A percentile compares a stretch with the other conserved stretches of the same genome.
phyloP scores from a whole-genome alignment of 108 stramenopile species.

The Nannochloropsis granulata region DNA sequence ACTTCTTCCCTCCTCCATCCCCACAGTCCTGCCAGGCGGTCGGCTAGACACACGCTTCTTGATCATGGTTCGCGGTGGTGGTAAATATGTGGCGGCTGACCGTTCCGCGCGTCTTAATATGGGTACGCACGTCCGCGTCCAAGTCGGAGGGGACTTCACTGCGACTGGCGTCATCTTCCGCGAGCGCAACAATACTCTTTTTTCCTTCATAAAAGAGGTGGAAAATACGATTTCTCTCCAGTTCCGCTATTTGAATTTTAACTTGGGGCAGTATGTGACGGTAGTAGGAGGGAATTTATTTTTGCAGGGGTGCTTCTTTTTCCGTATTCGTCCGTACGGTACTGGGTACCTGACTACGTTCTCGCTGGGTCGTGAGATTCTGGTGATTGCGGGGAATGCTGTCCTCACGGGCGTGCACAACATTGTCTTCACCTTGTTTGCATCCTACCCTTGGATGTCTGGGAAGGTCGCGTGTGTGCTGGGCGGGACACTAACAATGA shows the following conservation, averaged over 20 bases:
- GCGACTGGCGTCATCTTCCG: not conserved
- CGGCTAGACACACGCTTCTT: not conserved
- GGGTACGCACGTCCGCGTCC: not conserved
- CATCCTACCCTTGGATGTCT: not conserved
- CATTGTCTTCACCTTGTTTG: not conserved
- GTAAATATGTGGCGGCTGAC: not conserved
- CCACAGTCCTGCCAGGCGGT: not conserved
- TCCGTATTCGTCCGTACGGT: not conserved
- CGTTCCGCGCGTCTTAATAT: not conserved
- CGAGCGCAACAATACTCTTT: not conserved
- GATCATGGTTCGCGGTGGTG: not conserved
- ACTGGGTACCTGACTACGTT: not conserved
- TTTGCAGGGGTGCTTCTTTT: not conserved
- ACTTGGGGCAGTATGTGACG: not conserved
- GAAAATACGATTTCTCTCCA: not conserved
- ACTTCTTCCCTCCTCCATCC: not conserved
- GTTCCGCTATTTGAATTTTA: not conserved
- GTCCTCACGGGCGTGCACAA: not conserved
- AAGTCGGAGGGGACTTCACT: not conserved
- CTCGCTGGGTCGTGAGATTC: not conserved
- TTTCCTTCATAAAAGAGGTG: not conserved
- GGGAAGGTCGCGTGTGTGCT: not conserved
- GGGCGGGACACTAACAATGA: not conserved
- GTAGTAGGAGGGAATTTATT: not conserved
- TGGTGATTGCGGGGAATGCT: not conserved